These are phyloP conservation scores for Hyaloperonospora brassicae DNA, from an alignment of 352 stramenopile genomes.

Conservation along the genomic window DNA sequence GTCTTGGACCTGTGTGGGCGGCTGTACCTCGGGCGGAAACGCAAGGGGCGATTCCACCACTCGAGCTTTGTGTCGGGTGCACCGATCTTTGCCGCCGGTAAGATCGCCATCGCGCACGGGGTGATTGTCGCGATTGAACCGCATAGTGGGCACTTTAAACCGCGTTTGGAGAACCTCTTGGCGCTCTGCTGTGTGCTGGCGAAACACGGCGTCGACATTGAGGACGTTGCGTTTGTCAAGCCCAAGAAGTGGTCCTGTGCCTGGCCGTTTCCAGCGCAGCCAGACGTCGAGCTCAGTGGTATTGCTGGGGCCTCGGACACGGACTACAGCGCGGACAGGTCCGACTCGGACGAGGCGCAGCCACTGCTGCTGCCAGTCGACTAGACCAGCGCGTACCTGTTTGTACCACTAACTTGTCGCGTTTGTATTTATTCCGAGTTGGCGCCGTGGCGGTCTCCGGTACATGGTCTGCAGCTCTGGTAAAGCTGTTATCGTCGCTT, in stretches of 20 bases:
- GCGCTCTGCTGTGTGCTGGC: conserved; percentile 37
- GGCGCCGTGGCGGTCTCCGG: background rate
- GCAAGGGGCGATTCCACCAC: conserved; percentile 67
- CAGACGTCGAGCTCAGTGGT: conserved; percentile 32
- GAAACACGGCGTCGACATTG: conserved; percentile 32
- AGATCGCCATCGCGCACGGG: conserved; percentile 54
- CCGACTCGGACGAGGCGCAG: conserved; percentile 30
- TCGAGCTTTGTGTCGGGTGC: conserved; percentile 65
- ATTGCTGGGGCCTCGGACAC: conserved; percentile 35
- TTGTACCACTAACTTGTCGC: background rate
- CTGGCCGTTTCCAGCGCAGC: conserved; percentile 46
- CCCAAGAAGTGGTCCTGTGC: conserved; percentile 59
- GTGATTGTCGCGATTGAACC: conserved; percentile 55
- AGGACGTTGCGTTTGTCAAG: conserved; percentile 45
- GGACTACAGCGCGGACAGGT: conserved; percentile 36
- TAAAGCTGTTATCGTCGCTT: conserved; percentile 54
- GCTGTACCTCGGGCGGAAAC: conserved; percentile 65
- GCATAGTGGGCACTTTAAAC: conserved; percentile 73
- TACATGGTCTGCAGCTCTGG: background rate
- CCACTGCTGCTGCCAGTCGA: conserved; percentile 12
- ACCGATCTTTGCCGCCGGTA: conserved; percentile 55
- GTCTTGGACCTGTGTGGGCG: conserved; percentile 36
- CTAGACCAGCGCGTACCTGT: conserved; percentile 5
- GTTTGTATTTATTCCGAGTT: conserved; percentile 22
- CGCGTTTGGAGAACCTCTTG: conserved; percentile 38